These are phyloP conservation scores for Cystofilobasidium capitatum DNA, from an alignment of 768 basidiomycete species.

Conservation along the genomic window DNA sequence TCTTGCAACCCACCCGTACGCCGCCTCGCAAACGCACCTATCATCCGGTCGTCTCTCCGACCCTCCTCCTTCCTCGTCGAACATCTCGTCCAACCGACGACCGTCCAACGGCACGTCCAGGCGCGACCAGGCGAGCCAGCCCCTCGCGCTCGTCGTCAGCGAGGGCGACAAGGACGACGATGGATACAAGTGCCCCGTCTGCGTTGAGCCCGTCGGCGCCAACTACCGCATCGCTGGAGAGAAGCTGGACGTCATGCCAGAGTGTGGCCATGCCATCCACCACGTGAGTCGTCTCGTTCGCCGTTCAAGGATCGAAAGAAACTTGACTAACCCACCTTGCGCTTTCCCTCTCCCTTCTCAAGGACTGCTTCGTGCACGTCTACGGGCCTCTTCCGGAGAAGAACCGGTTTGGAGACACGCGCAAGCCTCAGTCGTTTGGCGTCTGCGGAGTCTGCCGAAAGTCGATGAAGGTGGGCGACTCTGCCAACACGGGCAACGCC, in stretches of 20 bases:
- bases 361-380: slow-evolving; percentile 95
- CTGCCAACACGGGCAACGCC: slow-evolving; percentile 48
- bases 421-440: slow-evolving; percentile 47
- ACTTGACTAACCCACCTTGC: slow-evolving; percentile 14
- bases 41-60: neutral
- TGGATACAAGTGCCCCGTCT: slow-evolving; percentile 90
- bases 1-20: neutral
- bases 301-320: slow-evolving; percentile 36
- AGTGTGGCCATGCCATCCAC: slow-evolving; percentile 96
- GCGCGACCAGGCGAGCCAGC: neutral
- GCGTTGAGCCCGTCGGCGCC: slow-evolving; percentile 87
- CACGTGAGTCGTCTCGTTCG: slow-evolving; percentile 45
- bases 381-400: slow-evolving; percentile 63
- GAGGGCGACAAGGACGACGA: slow-evolving; percentile 46
- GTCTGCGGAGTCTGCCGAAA: slow-evolving; percentile 94
- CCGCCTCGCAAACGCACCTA: neutral
- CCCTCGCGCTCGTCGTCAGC: slow-evolving; percentile 16
- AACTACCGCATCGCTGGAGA: slow-evolving; percentile 88
- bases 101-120: neutral
- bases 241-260: slow-evolving; percentile 93
- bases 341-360: slow-evolving; percentile 7
- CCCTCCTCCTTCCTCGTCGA: neutral
- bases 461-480: slow-evolving; percentile 73
- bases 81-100: neutral
- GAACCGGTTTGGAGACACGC: slow-evolving; percentile 57